These are phyloP conservation scores for Xylaria sp. DNA, from an alignment of 2,329 filamentous ascomycete genomes.

Conservation along the genomic window DNA sequence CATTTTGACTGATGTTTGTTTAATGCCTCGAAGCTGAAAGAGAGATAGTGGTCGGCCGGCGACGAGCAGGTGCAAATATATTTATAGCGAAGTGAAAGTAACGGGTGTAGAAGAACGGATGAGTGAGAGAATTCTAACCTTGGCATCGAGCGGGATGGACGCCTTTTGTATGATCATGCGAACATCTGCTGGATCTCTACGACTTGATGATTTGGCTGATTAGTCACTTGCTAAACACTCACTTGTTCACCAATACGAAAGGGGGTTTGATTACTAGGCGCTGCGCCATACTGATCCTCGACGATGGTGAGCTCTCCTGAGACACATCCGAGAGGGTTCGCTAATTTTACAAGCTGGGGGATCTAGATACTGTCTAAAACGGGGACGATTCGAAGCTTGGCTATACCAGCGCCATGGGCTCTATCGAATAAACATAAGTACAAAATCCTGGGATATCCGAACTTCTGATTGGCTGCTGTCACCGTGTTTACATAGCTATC, in stretches of 20 bases:
- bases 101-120: slow-evolving; percentile 41
- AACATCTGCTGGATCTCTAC: neutral
- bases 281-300: slow-evolving; percentile 41
- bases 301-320: slow-evolving; percentile 43
- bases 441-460: neutral
- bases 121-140: slow-evolving; percentile 36
- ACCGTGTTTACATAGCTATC: slow-evolving; percentile 24
- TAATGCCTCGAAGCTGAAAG: slow-evolving; percentile 43
- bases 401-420: slow-evolving; percentile 28
- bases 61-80: slow-evolving; percentile 55
- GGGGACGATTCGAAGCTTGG: slow-evolving; percentile 21
- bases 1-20: slow-evolving; percentile 58
- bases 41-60: slow-evolving; percentile 61
- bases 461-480: slow-evolving; percentile 22
- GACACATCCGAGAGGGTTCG: slow-evolving; percentile 35
- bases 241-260: slow-evolving; percentile 29
- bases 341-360: neutral
- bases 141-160: slow-evolving; percentile 28
- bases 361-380: slow-evolving; percentile 15
- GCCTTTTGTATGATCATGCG: slow-evolving; percentile 44
- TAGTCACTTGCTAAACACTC: slow-evolving; percentile 20
- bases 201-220: slow-evolving; percentile 17
- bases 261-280: slow-evolving; percentile 22
- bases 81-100: slow-evolving; percentile 45
- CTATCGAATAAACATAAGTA: slow-evolving; percentile 24